Evolutionary conservation across 2,329 filamentous ascomycete species (phyloP).

Genomic region (Malbranchea zuffiana): DNA sequence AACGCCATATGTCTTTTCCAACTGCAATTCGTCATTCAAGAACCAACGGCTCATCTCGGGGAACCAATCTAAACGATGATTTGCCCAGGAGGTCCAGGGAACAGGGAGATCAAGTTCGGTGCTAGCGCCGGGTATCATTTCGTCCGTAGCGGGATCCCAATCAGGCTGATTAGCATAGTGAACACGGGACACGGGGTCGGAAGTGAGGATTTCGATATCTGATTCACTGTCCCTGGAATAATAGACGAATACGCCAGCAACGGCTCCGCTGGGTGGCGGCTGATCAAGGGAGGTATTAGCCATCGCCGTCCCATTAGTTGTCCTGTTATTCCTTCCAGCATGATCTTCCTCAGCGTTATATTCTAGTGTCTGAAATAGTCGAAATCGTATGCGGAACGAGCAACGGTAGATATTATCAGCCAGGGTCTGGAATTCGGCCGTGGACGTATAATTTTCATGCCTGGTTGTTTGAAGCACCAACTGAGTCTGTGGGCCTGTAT

Average conservation of each 20-base stretch:
- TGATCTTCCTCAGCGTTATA: constrained; percentile 9
- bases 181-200: constrained; percentile 34
- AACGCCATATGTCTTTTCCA: constrained; percentile 27
- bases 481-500: constrained; percentile 24
- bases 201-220: constrained; percentile 45
- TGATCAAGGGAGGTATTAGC: constrained; percentile 2
- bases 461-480: constrained; percentile 40
- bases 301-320: constrained; percentile 1
- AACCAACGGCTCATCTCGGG: constrained; percentile 28
- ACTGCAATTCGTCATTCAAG: constrained; percentile 23
- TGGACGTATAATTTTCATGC: constrained; percentile 34
- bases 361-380: too few relatives aligned
- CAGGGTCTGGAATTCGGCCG: constrained; percentile 39
- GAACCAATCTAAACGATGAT: constrained; percentile 35
- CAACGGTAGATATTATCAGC: constrained; percentile 37
- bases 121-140: constrained; percentile 26
- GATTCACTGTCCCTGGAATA: constrained; percentile 38
- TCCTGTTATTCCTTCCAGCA: neutral
- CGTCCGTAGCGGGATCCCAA: constrained; percentile 27
- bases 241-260: constrained; percentile 44
- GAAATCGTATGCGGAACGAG: constrained; percentile 40
- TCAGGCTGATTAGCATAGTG: constrained; percentile 36
- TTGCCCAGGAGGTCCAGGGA: constrained; percentile 32
- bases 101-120: constrained; percentile 22
- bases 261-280: constrained; percentile 36